Conservation (phyloP, 2,329 filamentous ascomycete genomes). For the Aspergillus piperis region DNA sequence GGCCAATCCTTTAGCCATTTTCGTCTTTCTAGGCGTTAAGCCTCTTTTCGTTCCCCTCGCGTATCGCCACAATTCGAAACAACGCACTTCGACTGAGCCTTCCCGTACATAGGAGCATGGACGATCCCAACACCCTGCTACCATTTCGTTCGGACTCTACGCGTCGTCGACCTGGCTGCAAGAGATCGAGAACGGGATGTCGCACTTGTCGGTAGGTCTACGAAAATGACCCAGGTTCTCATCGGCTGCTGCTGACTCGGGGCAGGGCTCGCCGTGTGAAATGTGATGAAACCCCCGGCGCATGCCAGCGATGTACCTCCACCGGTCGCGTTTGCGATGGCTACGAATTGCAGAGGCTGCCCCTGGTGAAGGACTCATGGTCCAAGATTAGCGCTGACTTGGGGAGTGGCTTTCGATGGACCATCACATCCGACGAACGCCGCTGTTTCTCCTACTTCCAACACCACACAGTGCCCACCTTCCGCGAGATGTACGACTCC, state of each 20-base stretch:
- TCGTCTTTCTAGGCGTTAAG: too few relatives aligned
- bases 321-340: slow-evolving; percentile 1
- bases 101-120: too few relatives aligned
- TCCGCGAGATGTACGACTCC: slow-evolving; percentile 1
- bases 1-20: too few relatives aligned
- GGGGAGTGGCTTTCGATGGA: not conserved
- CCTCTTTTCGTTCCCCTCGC: too few relatives aligned
- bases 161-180: not conserved
- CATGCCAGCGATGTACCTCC: not conserved
- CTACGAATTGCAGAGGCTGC: not conserved
- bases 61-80: too few relatives aligned
- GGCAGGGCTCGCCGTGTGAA: not conserved
- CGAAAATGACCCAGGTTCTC: too few relatives aligned
- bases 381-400: not conserved
- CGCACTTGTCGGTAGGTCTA: not conserved
- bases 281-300: not conserved
- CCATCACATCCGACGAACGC: slow-evolving; percentile 29
- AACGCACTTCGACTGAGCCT: too few relatives aligned
- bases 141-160: not conserved
- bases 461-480: not conserved
- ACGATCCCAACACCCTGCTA: too few relatives aligned
- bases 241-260: not conserved
- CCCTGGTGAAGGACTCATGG: not conserved
- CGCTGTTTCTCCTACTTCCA: slow-evolving; percentile 14
- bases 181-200: not conserved